These are phyloP conservation scores for Curvularia sp. DNA, from an alignment of 2,329 filamentous ascomycete species.

Conservation along the genomic window DNA sequence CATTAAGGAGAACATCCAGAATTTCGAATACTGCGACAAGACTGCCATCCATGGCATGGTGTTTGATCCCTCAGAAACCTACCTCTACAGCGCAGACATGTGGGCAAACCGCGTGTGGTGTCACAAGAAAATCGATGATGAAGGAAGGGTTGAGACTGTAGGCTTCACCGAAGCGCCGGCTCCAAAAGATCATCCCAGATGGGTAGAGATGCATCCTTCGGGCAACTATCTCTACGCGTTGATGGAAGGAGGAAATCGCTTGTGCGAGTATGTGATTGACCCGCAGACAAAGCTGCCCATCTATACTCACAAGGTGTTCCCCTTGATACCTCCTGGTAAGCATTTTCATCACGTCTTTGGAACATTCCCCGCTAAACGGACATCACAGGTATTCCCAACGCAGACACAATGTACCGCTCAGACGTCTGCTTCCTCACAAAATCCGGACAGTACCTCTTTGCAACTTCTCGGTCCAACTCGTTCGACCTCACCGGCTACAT, in stretches of 20 bases:
- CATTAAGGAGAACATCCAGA: constrained; percentile 71
- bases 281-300: constrained; percentile 74
- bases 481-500: constrained; percentile 82
- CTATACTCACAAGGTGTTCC: constrained; percentile 78
- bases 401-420: constrained; percentile 73
- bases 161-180: constrained; percentile 75
- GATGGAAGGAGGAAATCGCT: constrained; percentile 87
- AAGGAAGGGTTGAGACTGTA: constrained; percentile 70
- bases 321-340: constrained; percentile 78
- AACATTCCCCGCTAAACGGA: background rate
- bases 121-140: constrained; percentile 71
- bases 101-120: constrained; percentile 83
- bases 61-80: constrained; percentile 74
- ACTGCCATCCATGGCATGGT: constrained; percentile 84
- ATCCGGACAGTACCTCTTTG: constrained; percentile 79
- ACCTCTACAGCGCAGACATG: constrained; percentile 81
- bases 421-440: constrained; percentile 79
- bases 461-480: constrained; percentile 79
- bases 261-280: constrained; percentile 84
- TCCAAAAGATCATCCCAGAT: constrained; percentile 78
- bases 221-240: constrained; percentile 83
- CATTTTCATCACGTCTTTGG: background rate
- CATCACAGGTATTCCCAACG: constrained; percentile 53
- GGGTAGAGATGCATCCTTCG: constrained; percentile 82
- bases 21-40: constrained; percentile 73